Evolutionary conservation across 768 basidiomycete species (phyloP), one percentile per base, ranked within the genome.

Genomic region (Roridomyces roridus): DNA sequence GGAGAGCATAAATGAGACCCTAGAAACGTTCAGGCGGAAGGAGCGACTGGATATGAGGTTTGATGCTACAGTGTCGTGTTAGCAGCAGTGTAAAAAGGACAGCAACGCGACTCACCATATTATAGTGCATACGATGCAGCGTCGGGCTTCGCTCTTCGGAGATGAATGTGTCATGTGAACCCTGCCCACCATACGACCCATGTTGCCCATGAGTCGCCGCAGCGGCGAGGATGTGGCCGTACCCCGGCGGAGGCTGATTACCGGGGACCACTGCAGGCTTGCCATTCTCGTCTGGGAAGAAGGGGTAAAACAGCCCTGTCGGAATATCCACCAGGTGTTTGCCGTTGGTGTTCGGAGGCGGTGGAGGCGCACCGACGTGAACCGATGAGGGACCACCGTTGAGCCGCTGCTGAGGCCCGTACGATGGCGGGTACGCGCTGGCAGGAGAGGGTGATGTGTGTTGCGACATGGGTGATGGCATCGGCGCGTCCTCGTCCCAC

Each of bases 291-390:
- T 91, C 89, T 0, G 89, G 86, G 65, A 80, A 91, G 75, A 91
- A 90, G 0, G 91, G 91, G 65, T 89, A 93, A 73, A 93, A 92
- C 40, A 91, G 70, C 26, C 79, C 81, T 6, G 81, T 74, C 2
- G 90, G 89, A 40, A 92, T 77, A 18, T 92, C 89, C 2, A 84
- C 85, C 31, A 92, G 80, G 48, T 74, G 73, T 53, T 76, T 77
- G 10, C 68, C 75, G 24, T 68, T 65, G 25, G 48, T 37, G 26
- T 64, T 59, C 26, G 46, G n/a, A 18, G 67, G 37, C 24, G 62
- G 31, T 2, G 31, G 31, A 3, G 31, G 31, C 31, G 31, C 31
- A 15, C 31, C 41, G 20, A 41, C 50, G 35, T 60, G 62, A n/a
- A 46, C 29, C 39, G 39, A 37, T 20, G 31, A 26, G 21, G 25